These are phyloP conservation scores for Tulasnella sp. DNA, from an alignment of 768 basidiomycete species.

Conservation along the genomic window DNA sequence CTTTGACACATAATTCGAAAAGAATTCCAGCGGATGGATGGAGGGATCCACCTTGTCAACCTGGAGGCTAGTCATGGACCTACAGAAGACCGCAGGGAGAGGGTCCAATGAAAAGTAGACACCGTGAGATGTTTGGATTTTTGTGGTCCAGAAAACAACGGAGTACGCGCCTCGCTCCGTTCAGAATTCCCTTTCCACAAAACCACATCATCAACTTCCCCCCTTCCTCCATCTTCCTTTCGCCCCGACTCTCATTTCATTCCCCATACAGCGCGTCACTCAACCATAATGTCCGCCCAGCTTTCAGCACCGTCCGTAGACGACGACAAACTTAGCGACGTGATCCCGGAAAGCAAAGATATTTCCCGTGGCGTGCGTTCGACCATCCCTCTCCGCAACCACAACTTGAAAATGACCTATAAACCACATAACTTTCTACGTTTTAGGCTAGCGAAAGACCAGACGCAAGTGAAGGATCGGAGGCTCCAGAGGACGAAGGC, in stretches of 20 bases:
- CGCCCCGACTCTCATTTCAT: not conserved
- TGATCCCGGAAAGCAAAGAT: conserved; percentile 80
- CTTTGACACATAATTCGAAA: not conserved
- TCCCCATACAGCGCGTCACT: not conserved
- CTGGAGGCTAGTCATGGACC: not conserved
- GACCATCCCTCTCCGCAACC: not conserved
- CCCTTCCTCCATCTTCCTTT: not conserved
- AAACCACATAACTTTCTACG: not conserved
- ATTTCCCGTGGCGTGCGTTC: conserved; percentile 74
- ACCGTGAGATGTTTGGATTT: conserved; percentile 14
- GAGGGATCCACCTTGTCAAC: not conserved
- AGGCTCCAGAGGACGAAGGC: conserved; percentile 61
- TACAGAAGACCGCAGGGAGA: not conserved
- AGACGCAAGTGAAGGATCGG: conserved; percentile 55
- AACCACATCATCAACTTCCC: conserved; percentile 11
- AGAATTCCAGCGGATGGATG: conserved; percentile 1
- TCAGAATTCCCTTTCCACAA: conserved; percentile 14
- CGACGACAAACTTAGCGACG: conserved; percentile 85
- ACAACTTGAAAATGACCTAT: not conserved
- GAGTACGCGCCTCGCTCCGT: conserved; percentile 11
- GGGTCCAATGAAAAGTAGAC: not conserved
- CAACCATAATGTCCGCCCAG: not conserved
- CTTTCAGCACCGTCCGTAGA: conserved; percentile 36
- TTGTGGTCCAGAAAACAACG: conserved; percentile 21
- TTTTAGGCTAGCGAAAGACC: conserved; percentile 47